These are phyloP conservation scores for Sporothrix phasma DNA, from an alignment of 2,329 filamentous ascomycete species.

Conservation along the genomic window DNA sequence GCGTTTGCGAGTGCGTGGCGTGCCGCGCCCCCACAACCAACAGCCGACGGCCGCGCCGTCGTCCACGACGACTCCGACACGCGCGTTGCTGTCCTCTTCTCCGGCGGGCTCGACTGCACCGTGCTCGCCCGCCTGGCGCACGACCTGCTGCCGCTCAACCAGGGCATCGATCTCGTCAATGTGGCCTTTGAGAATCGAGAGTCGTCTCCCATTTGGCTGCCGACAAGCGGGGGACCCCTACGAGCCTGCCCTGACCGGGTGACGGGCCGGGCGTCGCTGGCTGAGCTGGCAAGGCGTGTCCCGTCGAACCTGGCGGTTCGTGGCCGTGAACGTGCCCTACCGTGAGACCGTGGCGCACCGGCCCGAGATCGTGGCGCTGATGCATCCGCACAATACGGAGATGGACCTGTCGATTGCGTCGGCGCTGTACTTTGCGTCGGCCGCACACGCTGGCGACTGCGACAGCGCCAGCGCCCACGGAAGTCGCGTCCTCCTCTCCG, in stretches of 20 bases:
- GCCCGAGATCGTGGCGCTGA: constrained; percentile 60
- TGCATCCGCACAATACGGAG: constrained; percentile 90
- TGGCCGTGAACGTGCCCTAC: constrained; percentile 75
- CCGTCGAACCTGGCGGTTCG: constrained; percentile 70
- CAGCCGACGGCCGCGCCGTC: background rate
- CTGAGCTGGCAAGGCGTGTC: constrained; percentile 65
- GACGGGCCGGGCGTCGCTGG: constrained; percentile 70
- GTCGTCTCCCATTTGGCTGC: constrained; percentile 45
- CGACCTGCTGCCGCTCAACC: constrained; percentile 57
- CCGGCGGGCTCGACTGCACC: constrained; percentile 88
- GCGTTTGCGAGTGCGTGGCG: constrained; percentile 50
- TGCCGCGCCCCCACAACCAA: constrained; percentile 44
- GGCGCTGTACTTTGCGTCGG: constrained; percentile 89
- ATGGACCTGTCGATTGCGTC: constrained; percentile 95
- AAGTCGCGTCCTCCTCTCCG: constrained; percentile 71
- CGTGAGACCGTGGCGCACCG: constrained; percentile 61
- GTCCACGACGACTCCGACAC: constrained; percentile 31
- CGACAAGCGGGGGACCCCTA: constrained; percentile 40
- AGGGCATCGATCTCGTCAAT: constrained; percentile 80
- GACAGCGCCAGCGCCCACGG: constrained; percentile 31
- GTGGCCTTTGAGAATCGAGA: constrained; percentile 91
- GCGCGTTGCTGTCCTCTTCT: constrained; percentile 75
- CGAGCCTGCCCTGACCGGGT: constrained; percentile 83
- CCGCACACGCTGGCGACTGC: constrained; percentile 38
- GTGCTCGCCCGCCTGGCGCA: constrained; percentile 72